A percentile compares a stretch with the other conserved stretches of the same genome.
Evolutionary conservation across 202 grass and related monocot species (phyloP).

Genomic region (Setaria italica): DNA sequence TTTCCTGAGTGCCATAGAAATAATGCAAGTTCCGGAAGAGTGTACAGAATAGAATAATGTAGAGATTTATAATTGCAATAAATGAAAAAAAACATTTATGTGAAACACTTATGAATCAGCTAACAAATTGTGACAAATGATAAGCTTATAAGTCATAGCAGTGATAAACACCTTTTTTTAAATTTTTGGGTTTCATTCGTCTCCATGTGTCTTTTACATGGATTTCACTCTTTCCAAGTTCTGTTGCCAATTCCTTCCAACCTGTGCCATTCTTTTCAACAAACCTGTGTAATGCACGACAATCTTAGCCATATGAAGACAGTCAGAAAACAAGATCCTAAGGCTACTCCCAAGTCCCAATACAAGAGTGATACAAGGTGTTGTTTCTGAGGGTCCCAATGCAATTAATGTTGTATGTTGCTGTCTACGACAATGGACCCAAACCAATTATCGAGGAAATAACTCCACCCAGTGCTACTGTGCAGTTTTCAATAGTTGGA

Average conservation of each 20-base stretch:
- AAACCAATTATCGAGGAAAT: neutral
- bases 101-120: neutral
- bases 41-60: neutral
- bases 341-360: neutral
- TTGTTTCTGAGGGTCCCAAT: neutral
- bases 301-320: slow-evolving; percentile 42
- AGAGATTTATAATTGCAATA: neutral
- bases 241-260: slow-evolving; percentile 59
- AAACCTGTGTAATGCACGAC: slow-evolving; percentile 54
- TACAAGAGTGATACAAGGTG: neutral
- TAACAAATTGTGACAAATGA: slow-evolving; percentile 38
- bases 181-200: slow-evolving; percentile 58
- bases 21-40: neutral
- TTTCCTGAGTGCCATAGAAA: neutral
- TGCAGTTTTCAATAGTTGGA: neutral
- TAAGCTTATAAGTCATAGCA: slow-evolving; percentile 27
- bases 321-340: slow-evolving; percentile 4
- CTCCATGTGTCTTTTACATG: slow-evolving; percentile 92
- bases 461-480: neutral
- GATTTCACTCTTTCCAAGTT: slow-evolving; percentile 57
- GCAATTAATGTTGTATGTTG: neutral
- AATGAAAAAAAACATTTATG: slow-evolving; percentile 20
- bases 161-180: slow-evolving; percentile 57
- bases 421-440: neutral
- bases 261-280: slow-evolving; percentile 51